Conservation (phyloP, 441 rosid genomes). For the Isatis lusitanica region DNA sequence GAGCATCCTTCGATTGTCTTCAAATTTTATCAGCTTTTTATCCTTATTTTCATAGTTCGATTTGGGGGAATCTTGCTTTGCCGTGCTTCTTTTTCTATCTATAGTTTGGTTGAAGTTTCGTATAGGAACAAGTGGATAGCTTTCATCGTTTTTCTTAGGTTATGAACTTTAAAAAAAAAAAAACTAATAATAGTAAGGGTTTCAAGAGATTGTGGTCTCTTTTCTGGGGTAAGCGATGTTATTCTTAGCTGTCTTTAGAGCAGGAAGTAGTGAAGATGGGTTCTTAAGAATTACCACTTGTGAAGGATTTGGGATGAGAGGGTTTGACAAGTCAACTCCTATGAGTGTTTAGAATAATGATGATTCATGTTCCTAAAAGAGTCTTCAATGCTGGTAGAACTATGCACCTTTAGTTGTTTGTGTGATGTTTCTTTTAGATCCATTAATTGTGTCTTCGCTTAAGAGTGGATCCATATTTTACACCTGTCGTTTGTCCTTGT, state of each 20-base stretch:
- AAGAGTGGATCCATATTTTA: slow-evolving; percentile 1
- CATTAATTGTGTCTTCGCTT: background rate
- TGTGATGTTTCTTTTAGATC: background rate
- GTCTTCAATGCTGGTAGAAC: background rate
- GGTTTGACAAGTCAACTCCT: slow-evolving; percentile 12
- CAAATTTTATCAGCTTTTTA: background rate
- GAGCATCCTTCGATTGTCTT: slow-evolving; percentile 15
- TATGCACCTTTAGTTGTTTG: background rate
- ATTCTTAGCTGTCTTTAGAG: background rate
- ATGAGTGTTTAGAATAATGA: background rate
- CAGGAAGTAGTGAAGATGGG: background rate
- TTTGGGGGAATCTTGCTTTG: background rate
- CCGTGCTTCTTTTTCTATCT: too few species aligned
- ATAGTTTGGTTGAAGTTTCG: too few species aligned
- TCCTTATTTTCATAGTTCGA: background rate
- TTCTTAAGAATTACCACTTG: background rate
- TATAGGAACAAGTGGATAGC: background rate
- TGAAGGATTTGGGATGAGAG: background rate
- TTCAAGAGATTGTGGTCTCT: background rate
- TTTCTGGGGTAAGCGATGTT: background rate
- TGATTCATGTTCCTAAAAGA: background rate
- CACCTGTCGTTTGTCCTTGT: slow-evolving; percentile 12
- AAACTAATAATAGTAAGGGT: background rate
- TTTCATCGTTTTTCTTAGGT: background rate
- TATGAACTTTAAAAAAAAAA: background rate